Base-by-base conservation (phyloP, 441 rosid genomes). In the Raphanus hybrid region DNA sequence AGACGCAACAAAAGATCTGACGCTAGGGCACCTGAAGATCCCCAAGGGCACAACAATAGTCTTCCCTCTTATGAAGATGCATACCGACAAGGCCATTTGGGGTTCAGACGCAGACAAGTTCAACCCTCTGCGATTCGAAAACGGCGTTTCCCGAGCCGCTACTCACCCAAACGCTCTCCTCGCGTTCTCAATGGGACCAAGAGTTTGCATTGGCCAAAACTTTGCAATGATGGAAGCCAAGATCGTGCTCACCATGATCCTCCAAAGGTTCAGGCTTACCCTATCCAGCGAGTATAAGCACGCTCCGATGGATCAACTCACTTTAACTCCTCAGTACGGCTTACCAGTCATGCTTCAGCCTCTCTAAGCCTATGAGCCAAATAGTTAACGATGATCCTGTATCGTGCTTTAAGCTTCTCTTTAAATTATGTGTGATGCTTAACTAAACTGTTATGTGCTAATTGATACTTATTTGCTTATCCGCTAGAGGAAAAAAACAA, bases 91-190 rank as follows among this genome's bases (percentile, higher is more conserved):
- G 35, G 74, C 81, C 45, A 43, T 82, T 8, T 86, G 92, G 95
- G 94, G 97, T 70, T 69, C 80, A 8, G 93, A 86, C 67, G 86
- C 85, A 0, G 69, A 85, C 12, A 79, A 87, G 64, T 92, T 92
- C 84, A 80, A 86, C 58, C 89, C 93, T 0, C 20, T 39, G 61
- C 75, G 89, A 23, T 89, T 89, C 66, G 55, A 32, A 11, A 76
- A 83, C 34, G 89, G 92, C 0, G 78, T 80, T 12, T 73, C 85
- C 5, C 75, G 71, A 34, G 90, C 87, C 1, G 87, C 83, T 5
- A 86, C 68, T 41, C 85, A 86, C 58, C 85, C 85, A 5, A 85
- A 82, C 76, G 89, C 87, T 7, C 71, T 85, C 10, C 70, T 86
- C 1, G 77, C 87, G 1, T 87, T 89, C 12, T 75, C 84, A 15